phyloP scores from a whole-genome alignment of 768 basidiomycete genomes.

The Lactifluus volemus region DNA sequence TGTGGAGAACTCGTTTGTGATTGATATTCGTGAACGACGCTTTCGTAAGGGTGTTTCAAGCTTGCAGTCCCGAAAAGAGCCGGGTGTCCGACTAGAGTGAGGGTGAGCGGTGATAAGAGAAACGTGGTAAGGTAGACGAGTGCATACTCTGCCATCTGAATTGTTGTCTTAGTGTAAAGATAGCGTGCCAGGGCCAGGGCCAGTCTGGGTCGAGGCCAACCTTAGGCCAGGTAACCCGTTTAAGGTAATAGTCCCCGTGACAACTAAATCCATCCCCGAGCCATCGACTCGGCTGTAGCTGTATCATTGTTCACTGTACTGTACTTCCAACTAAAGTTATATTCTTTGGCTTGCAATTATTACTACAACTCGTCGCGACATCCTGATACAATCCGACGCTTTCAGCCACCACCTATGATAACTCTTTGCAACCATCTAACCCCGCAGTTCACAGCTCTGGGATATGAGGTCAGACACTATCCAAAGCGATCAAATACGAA shows the following conservation, averaged over 20 bases:
- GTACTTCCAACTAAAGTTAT: not conserved
- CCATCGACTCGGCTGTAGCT: not conserved
- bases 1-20: slow-evolving; percentile 20
- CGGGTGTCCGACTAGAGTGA: slow-evolving; percentile 7
- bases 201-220: not conserved
- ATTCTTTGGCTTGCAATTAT: not conserved
- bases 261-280: not conserved
- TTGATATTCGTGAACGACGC: slow-evolving; percentile 17
- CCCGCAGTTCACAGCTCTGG: slow-evolving; percentile 37
- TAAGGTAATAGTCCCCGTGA: not conserved
- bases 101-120: not conserved
- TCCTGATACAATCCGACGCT: not conserved
- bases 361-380: not conserved
- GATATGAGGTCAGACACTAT: not conserved
- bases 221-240: not conserved
- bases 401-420: not conserved
- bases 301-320: too few species aligned
- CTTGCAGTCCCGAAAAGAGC: slow-evolving; percentile 16
- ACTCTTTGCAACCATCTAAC: not conserved
- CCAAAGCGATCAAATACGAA: not conserved
- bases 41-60: slow-evolving; percentile 18
- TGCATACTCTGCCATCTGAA: slow-evolving; percentile 11
- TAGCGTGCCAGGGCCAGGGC: not conserved
- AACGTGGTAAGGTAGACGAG: not conserved
- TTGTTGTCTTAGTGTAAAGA: not conserved